Evolutionary conservation across 495 filamentous ascomycete genomes (phyloP), one percentile per base, ranked within the genome.

Genomic region (Penicillium simplicissimum): DNA sequence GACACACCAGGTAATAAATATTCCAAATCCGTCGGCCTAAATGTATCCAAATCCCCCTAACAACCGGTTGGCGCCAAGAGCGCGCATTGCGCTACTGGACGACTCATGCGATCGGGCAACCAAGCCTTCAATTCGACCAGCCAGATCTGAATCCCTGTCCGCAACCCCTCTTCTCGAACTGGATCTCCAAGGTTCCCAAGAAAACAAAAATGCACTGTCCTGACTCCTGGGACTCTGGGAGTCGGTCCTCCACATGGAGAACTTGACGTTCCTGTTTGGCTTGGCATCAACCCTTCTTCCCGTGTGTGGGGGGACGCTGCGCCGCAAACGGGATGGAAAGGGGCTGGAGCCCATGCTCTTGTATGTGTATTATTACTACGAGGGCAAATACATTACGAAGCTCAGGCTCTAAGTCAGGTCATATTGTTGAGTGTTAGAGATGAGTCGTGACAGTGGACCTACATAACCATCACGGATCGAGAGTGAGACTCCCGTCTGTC

Each of bases 311-410:
- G 25, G 36, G 54, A 51, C 49, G 17, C 55, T 51, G 38, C 33
- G 59, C 66, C 38, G 60, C 57, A 66, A 66, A 63, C 66, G 63
- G 58, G 35, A 52, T 58, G 37, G n/a, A 40, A 55, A 61, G 21
- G 38, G 52, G 21, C 45, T 31, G 45, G 45, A 49, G 21, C 15
- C n/a, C 5, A 47, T 25, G 15, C 19, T 14, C 10, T 15, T 38
- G 36, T 47, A 47, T 47, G 14, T 23, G 5, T 19, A 21, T 47
- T 47, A 13, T 9, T 47, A 14, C 21, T 25, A 14, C 7, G 19
- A 10, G 21, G 8, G 17, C 17, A 8, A 47, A 42, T 19, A 19
- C 3, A 42, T 17, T 42, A 42, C 40, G 40, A 42, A 5, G 17
- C 2, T 31, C 4, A 31, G 28, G 28, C 28, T 31, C 28, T 25